Base-by-base conservation (phyloP, 257 asterid genomes). In the Nicotiana obtusifolia region DNA sequence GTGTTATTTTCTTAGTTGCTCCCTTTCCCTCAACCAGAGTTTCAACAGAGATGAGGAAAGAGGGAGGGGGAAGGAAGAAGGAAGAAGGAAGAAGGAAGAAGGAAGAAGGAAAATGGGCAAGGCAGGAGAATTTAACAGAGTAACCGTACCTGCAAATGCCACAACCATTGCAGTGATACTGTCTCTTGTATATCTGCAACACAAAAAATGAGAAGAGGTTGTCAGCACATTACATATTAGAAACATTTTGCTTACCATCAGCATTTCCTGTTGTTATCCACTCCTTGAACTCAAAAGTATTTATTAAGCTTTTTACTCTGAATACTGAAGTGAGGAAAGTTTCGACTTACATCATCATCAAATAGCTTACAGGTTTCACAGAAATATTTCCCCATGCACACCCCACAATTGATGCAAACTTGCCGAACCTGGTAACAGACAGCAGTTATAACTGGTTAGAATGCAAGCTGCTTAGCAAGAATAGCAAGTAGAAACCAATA, bases 61-160 rank as follows among this genome's bases (percentile, higher is more conserved):
- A 9, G 7, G 1, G 13, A 10, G 30, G 2, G 31, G 11, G 9
- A 9, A 35, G 1, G 41, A 35, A 35, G 47, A 8, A 41, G 10
- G 47, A 37, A 49, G 56, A 49, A n/a, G 59, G 22, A 78, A 37
- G 52, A 69, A 52, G 19, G 53, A 64, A n/a, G n/a, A n/a, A n/a
- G n/a, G n/a, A n/a, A n/a, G n/a, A 41, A 26, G 77, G 33, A 57
- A 53, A 71, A 78, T 16, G 17, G 17, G 62, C 5, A 75, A 47
- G 80, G 80, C 44, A 24, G 10, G 28, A 13, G 10, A 75, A 75
- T 75, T 49, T 75, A 81, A 8, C 30, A 0, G 33, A 57, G 68
- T 22, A 77, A 82, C 57, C 10, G 31, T 88, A 93, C 98, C 98
- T 91, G 95, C 98, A 94, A 57, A 94, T 94, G 86, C 98, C 98